Percentiles rank a stretch among this genome's conserved stretches.
phyloP scores from a whole-genome alignment of 2,329 filamentous ascomycete species.

The Aotearoamyces nothofagi region DNA sequence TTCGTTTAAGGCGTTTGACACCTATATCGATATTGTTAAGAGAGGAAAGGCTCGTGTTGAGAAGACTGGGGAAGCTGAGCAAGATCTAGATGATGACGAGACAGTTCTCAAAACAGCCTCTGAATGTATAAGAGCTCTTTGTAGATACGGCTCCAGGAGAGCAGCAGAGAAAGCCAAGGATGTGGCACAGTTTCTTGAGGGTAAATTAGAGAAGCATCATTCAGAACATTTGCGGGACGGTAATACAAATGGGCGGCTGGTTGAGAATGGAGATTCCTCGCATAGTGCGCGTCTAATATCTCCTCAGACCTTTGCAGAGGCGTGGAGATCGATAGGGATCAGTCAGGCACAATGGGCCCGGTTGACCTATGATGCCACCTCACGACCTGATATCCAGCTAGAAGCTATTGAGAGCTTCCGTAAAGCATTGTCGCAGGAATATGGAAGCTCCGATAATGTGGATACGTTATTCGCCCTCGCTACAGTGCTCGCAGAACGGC shows the following conservation, averaged over 20 bases:
- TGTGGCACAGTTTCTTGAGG: conserved; percentile 56
- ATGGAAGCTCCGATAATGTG: conserved; percentile 50
- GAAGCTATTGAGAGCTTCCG: conserved; percentile 66
- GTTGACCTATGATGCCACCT: conserved; percentile 59
- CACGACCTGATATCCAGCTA: conserved; percentile 56
- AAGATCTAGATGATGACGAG: conserved; percentile 63
- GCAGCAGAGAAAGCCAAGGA: conserved; percentile 68
- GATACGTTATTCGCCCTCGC: conserved; percentile 69
- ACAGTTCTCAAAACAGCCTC: conserved; percentile 64
- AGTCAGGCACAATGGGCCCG: conserved; percentile 79
- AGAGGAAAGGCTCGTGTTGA: conserved; percentile 72
- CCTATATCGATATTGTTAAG: conserved; percentile 78
- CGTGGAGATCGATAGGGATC: conserved; percentile 76
- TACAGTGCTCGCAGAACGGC: conserved; percentile 74
- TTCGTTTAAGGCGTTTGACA: conserved; percentile 79
- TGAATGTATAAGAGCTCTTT: conserved; percentile 66
- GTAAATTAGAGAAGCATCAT: conserved; percentile 52
- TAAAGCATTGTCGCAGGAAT: conserved; percentile 53
- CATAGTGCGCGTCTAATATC: conserved; percentile 27
- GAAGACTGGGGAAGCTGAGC: conserved; percentile 58
- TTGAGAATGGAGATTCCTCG: conserved; percentile 8
- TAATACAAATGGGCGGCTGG: conserved; percentile 6
- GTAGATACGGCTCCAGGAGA: conserved; percentile 60
- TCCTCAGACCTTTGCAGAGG: conserved; percentile 45
- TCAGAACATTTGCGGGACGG: conserved; percentile 7